A percentile compares a stretch with the other conserved stretches of the same genome.
Evolutionary conservation across 2,329 filamentous ascomycete genomes (phyloP).

Genomic region (Aspergillus chevalieri): DNA sequence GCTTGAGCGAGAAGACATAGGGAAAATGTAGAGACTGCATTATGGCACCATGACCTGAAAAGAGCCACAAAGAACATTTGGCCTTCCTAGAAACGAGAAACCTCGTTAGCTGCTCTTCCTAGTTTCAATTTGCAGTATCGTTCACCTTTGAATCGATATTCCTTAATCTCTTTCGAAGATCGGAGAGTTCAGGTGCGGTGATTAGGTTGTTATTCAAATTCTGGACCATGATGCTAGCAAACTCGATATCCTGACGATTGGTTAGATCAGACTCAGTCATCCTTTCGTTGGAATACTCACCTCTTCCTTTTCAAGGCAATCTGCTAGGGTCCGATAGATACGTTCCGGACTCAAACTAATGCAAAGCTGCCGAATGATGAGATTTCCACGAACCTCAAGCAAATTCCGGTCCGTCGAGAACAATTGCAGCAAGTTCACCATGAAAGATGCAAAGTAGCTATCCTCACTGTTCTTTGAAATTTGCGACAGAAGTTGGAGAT

Average conservation of each 20-base stretch:
- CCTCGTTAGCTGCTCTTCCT: background rate
- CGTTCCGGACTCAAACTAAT: slow-evolving; percentile 87
- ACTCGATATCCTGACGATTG: slow-evolving; percentile 69
- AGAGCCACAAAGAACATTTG: slow-evolving; percentile 92
- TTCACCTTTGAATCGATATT: slow-evolving; percentile 78
- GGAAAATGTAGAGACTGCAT: slow-evolving; percentile 95
- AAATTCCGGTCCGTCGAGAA: slow-evolving; percentile 91
- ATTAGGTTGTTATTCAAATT: slow-evolving; percentile 99
- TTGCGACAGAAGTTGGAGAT: slow-evolving; percentile 86
- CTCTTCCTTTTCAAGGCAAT: slow-evolving; percentile 95
- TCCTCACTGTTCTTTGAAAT: slow-evolving; percentile 96
- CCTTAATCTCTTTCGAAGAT: slow-evolving; percentile 79
- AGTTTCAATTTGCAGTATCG: background rate
- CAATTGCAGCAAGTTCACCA: slow-evolving; percentile 90
- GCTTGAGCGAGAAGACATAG: slow-evolving; percentile 91
- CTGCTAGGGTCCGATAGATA: slow-evolving; percentile 91
- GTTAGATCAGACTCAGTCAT: slow-evolving; percentile 6
- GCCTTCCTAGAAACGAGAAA: slow-evolving; percentile 58
- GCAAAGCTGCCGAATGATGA: slow-evolving; percentile 94
- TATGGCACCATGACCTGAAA: slow-evolving; percentile 97
- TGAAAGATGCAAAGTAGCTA: slow-evolving; percentile 95
- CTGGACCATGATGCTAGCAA: slow-evolving; percentile 99
- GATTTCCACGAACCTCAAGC: slow-evolving; percentile 84
- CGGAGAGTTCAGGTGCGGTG: slow-evolving; percentile 87
- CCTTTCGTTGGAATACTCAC: slow-evolving; percentile 19